Percentiles rank a stretch among this genome's conserved stretches.
Conservation (phyloP, 768 basidiomycete genomes). For the Crepidotus variabilis region DNA sequence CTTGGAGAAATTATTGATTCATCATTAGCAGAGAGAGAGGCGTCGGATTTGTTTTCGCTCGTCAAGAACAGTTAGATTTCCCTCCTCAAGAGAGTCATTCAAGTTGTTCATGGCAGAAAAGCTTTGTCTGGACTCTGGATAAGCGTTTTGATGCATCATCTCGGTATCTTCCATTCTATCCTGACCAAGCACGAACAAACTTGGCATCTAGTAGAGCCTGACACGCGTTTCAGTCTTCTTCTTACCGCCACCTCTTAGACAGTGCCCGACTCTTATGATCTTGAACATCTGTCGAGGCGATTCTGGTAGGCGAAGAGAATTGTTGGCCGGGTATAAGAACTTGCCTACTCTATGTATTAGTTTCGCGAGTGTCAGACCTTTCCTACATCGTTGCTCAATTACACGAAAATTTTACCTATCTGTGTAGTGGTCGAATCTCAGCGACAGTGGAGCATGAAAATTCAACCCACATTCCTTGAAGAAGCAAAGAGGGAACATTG, state of each 20-base stretch:
- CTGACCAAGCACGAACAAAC: too few species aligned
- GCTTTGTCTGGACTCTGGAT: too few species aligned
- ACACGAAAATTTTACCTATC: not conserved
- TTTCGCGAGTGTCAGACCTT: constrained; percentile 65
- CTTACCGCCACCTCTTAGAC: constrained; percentile 63
- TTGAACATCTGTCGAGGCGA: constrained; percentile 53
- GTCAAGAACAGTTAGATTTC: too few species aligned
- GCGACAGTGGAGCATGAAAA: not conserved
- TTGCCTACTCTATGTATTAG: constrained; percentile 42
- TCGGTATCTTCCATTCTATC: too few species aligned
- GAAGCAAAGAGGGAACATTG: not conserved
- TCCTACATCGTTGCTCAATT: constrained; percentile 41
- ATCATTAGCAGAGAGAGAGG: too few species aligned
- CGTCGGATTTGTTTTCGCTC: too few species aligned
- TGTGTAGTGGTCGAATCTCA: not conserved
- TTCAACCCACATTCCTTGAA: not conserved
- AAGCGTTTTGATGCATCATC: too few species aligned
- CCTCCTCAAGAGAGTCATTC: too few species aligned
- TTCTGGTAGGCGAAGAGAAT: constrained; percentile 61
- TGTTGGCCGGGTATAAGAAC: constrained; percentile 58
- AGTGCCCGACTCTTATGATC: constrained; percentile 55
- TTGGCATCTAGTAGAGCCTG: too few species aligned
- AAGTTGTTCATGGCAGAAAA: too few species aligned
- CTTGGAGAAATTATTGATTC: too few species aligned
- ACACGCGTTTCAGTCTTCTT: constrained; percentile 1